These are phyloP conservation scores for Dictyophora rubrovolvata DNA, from an alignment of 768 basidiomycete genomes.

Conservation along the genomic window DNA sequence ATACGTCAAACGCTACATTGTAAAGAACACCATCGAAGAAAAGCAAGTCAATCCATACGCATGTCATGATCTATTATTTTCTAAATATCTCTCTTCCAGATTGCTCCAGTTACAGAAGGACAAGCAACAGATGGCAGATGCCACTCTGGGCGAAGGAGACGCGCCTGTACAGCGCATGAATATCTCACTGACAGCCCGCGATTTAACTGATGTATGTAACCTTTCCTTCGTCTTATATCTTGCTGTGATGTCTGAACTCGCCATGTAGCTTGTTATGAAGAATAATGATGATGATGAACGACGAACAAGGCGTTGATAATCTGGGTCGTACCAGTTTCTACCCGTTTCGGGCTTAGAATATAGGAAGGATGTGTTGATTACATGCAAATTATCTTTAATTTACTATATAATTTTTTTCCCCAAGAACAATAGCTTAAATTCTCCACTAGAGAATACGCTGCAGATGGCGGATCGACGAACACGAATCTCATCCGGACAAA, in stretches of 20 bases:
- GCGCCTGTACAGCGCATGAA: constrained; percentile 5
- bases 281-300: background rate
- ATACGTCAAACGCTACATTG: constrained; percentile 54
- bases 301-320: background rate
- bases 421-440: no score
- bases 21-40: constrained; percentile 65
- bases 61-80: background rate
- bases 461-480: no score
- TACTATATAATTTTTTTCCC: no score
- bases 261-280: background rate
- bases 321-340: no score
- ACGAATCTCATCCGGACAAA: no score
- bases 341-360: no score
- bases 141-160: constrained; percentile 57
- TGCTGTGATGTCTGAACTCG: background rate
- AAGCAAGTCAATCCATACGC: constrained; percentile 33
- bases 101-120: constrained; percentile 3
- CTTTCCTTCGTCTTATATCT: background rate
- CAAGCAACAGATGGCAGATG: constrained; percentile 45
- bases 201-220: background rate
- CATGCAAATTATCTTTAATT: no score
- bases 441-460: no score
- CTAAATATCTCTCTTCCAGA: background rate
- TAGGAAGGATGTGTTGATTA: no score
- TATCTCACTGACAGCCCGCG: background rate